Evolutionary conservation across 352 stramenopile genomes (phyloP), one percentile per base, ranked within the genome.

Genomic region (Phytophthora kernoviae): DNA sequence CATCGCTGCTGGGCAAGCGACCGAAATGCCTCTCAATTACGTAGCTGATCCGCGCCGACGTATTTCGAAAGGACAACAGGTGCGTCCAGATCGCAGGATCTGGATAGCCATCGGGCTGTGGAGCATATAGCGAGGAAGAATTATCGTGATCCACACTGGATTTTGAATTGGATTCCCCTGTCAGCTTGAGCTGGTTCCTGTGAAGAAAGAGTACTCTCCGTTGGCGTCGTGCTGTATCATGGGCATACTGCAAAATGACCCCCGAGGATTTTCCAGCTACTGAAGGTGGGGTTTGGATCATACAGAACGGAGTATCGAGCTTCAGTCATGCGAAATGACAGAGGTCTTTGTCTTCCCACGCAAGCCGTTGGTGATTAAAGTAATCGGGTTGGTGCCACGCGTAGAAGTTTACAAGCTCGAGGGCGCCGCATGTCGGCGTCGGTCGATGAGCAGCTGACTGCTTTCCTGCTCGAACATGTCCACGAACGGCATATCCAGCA

Each of bases 381-480:
- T 87, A 58, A 14, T 80, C 77, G 6, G 77, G 79, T 3, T 54
- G 57, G 45, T 88, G 72, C 54, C 72, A 72, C 10, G 76, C 62
- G 53, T 85, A 91, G 40, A 80, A 86, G 8, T 64, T 46, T 24
- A 84, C 57, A 47, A 88, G 50, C 30, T 82, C 65, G 32, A 91
- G 58, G 81, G 64, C 5, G 46, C 47, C 4, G 65, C 57, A 47
- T 58, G 56, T 11, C 66, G 60, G 8, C 40, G 43, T 17, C 73
- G 73, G 42, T 90, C 64, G 40, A 91, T 67, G 11, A 91, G 54
- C 43, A 91, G 41, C 49, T 91, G 82, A 0, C 78, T 79, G 39
- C 78, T 89, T 63, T 91, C 82, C 52, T 90, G 80, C 42, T 90
- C 80, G 55, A 89, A 88, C 78, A 89, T 89, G 61, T 89, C 72